Percentiles rank a stretch among this genome's conserved stretches.
phyloP scores from a whole-genome alignment of 768 basidiomycete species.

The Phaeotremella skinneri region DNA sequence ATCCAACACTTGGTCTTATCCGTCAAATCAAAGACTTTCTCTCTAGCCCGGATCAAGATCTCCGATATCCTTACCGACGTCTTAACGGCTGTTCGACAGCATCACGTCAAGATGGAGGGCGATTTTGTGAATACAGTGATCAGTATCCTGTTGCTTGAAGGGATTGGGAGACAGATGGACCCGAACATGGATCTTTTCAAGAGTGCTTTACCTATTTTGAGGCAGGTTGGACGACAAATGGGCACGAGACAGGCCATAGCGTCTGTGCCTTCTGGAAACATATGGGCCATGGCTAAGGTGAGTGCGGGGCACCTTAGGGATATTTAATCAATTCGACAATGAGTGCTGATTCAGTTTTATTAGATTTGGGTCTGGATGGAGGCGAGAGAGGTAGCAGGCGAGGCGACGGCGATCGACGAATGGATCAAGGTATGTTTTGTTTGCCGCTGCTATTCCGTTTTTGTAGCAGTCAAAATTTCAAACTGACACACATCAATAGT shows the following conservation, averaged over 20 bases:
- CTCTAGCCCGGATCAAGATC: constrained; percentile 93
- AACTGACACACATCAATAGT: constrained; percentile 17
- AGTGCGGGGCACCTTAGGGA: constrained; percentile 23
- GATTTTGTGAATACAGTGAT: constrained; percentile 99
- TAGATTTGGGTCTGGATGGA: constrained; percentile 93
- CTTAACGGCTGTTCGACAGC: constrained; percentile 74
- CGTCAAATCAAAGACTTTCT: constrained; percentile 96
- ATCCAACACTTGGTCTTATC: constrained; percentile 93
- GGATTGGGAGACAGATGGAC: constrained; percentile 91
- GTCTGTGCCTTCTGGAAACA: constrained; percentile 65
- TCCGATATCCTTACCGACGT: constrained; percentile 89
- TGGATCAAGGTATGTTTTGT: constrained; percentile 71
- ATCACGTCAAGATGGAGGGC: constrained; percentile 97
- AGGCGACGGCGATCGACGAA: constrained; percentile 76
- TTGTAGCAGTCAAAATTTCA: too few relatives aligned
- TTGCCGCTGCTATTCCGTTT: too few relatives aligned
- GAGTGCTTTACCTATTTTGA: constrained; percentile 85
- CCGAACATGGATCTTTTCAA: constrained; percentile 91
- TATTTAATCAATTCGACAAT: background rate
- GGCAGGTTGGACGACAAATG: constrained; percentile 90
- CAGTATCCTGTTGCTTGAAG: constrained; percentile 86
- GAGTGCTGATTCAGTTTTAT: constrained; percentile 10
- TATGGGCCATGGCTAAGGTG: constrained; percentile 87
- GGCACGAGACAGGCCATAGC: constrained; percentile 65
- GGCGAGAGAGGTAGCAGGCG: constrained; percentile 75